Evolutionary conservation across 768 basidiomycete genomes (phyloP), one percentile per base, ranked within the genome.

Genomic region (Coprinopsis strossmayeri): DNA sequence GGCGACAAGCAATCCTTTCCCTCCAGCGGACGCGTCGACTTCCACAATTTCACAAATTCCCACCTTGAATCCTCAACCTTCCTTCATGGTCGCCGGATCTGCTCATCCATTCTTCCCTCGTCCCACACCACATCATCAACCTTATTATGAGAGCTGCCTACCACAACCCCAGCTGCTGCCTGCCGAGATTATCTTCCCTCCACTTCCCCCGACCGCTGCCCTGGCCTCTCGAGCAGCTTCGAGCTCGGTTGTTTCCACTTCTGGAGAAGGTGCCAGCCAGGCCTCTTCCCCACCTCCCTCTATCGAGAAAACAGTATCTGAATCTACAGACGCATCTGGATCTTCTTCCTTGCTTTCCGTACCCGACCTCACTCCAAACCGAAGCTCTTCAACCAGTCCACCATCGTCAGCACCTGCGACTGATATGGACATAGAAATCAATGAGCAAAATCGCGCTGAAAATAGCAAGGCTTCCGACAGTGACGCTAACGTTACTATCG

Each of bases 181-280:
- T 3, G 72, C 81, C 5, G 86, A 85, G 26, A 71, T 86, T 25
- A 78, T 88, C 27, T 88, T 88, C 62, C 87, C 87, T 43, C 83
- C 84, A 1, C 64, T 88, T 2, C 87, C 86, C 13, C 66, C 79
- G 3, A 66, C 64, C 11, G 49, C 49, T 15, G 49, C 49, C 63
- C 69, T 46, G 63, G 65, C 3, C 67, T 67, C 49, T 61, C 34
- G 51, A 51, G 48, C 55, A 30, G 50, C 60, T 13, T 58, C 68
- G 7, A 5, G 37, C 24, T 59, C 58, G 9, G 62, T 65, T 9
- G 59, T 63, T 1, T 53, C 55, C 13, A 27, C 43, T 11, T 24
- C 9, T 17, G 18, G 17, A 38, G 35, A 28, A n/a, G 30, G 21
- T 25, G 40, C 45, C 13, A 26, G 40, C 10, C 34, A 24, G 23